Percentiles rank a stretch among this genome's conserved stretches.
phyloP scores from a whole-genome alignment of 257 asterid genomes.

The Anisodus tanguticus region DNA sequence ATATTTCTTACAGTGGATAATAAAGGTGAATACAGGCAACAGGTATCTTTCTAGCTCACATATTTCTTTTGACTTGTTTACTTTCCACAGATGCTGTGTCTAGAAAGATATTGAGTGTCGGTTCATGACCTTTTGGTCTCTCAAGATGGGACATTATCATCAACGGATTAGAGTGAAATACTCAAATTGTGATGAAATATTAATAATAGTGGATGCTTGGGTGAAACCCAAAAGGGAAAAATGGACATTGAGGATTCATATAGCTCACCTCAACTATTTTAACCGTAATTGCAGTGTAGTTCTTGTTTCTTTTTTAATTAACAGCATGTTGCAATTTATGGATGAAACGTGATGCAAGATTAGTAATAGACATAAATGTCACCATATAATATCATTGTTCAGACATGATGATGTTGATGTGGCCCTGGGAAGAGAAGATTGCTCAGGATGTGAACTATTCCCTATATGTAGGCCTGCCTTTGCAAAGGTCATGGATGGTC shows the following conservation, averaged over 20 bases:
- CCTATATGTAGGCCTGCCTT: neutral
- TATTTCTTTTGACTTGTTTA: neutral
- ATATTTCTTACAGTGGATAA: constrained; percentile 67
- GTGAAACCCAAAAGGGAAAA: neutral
- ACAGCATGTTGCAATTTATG: neutral
- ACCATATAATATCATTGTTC: neutral
- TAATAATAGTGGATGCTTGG: neutral
- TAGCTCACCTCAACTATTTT: neutral
- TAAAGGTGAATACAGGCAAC: constrained; percentile 69
- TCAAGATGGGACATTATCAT: neutral
- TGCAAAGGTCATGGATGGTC: constrained; percentile 9
- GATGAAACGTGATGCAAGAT: neutral
- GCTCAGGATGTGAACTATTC: neutral
- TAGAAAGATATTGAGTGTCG: neutral
- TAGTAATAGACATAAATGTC: neutral
- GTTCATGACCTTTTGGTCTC: neutral
- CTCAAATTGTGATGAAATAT: neutral
- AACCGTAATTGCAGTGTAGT: neutral
- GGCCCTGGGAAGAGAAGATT: constrained; percentile 12
- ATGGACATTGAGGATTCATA: neutral
- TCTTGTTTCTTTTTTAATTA: constrained; percentile 15
- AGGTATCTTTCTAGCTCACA: constrained; percentile 55
- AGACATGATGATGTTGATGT: constrained; percentile 4
- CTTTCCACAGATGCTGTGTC: neutral
- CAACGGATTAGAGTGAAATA: neutral